Evolutionary conservation across 495 filamentous ascomycete species (phyloP).

Genomic region (Tuber calosporum): DNA sequence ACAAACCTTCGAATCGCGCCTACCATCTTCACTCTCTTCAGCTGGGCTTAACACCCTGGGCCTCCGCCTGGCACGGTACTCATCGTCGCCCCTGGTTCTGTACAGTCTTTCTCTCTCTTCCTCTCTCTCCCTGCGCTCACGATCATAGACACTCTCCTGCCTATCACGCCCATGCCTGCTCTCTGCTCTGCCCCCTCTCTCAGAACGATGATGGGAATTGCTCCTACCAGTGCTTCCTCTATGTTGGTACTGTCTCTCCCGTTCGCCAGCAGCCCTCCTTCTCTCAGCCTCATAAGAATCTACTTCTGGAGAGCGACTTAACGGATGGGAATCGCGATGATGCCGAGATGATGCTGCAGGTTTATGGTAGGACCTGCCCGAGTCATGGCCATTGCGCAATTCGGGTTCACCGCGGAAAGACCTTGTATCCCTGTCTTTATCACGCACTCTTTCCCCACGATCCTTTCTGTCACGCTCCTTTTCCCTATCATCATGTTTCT

Average conservation of each 20-base stretch:
- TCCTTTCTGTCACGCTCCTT: slow-evolving; percentile 63
- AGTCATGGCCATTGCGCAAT: slow-evolving; percentile 43
- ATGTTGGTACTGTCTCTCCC: slow-evolving; percentile 43
- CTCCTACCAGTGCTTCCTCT: slow-evolving; percentile 37
- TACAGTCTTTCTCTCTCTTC: slow-evolving; percentile 80
- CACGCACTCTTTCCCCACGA: slow-evolving; percentile 51
- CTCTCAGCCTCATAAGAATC: slow-evolving; percentile 45
- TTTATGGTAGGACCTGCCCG: slow-evolving; percentile 35
- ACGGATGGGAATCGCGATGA: slow-evolving; percentile 45
- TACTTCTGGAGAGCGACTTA: slow-evolving; percentile 46
- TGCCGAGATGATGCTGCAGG: slow-evolving; percentile 31
- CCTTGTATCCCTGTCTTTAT: slow-evolving; percentile 56
- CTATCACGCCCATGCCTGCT: slow-evolving; percentile 49
- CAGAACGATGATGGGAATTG: slow-evolving; percentile 42
- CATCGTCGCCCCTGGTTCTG: slow-evolving; percentile 67
- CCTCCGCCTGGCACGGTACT: slow-evolving; percentile 56
- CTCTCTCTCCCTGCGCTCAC: slow-evolving; percentile 71
- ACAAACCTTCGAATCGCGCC: slow-evolving; percentile 55
- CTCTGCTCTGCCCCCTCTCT: slow-evolving; percentile 46
- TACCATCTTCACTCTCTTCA: slow-evolving; percentile 60
- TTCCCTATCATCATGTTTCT: slow-evolving; percentile 81
- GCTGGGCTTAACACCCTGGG: slow-evolving; percentile 68
- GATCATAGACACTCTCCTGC: slow-evolving; percentile 53
- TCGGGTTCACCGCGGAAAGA: slow-evolving; percentile 54
- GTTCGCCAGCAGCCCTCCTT: slow-evolving; percentile 42